These are phyloP conservation scores for Stipa capillata DNA, from an alignment of 176 grass and related monocot species.

Conservation along the genomic window DNA sequence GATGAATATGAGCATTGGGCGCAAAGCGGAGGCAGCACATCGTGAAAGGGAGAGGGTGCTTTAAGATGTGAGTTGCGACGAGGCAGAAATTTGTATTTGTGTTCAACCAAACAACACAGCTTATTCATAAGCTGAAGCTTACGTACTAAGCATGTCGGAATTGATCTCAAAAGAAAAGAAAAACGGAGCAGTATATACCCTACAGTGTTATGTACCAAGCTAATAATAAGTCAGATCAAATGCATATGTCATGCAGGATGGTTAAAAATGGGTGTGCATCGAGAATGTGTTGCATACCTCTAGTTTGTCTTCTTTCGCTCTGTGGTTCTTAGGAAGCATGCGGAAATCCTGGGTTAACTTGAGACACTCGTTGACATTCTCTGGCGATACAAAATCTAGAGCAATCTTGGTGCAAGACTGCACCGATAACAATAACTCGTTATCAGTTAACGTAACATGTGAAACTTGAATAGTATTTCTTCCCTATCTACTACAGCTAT, in stretches of 20 bases:
- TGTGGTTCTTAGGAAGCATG: constrained; percentile 52
- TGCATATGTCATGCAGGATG: not conserved
- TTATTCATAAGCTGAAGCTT: not conserved
- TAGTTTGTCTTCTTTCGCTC: constrained; percentile 77
- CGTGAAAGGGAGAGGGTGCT: not conserved
- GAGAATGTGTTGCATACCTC: constrained; percentile 43
- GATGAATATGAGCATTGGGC: not conserved
- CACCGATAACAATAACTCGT: not conserved
- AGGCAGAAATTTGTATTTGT: not conserved
- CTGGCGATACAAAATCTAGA: constrained; percentile 78
- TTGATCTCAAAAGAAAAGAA: not conserved
- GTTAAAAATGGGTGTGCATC: not conserved
- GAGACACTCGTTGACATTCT: constrained; percentile 60
- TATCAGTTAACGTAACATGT: constrained; percentile 5
- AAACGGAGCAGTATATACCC: not conserved
- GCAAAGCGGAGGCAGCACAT: not conserved
- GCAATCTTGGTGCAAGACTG: constrained; percentile 82
- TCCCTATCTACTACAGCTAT: not conserved
- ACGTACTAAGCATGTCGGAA: not conserved
- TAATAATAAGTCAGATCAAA: not conserved
- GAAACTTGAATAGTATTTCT: constrained; percentile 1
- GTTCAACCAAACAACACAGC: not conserved
- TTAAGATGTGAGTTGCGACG: not conserved
- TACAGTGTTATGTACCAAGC: not conserved
- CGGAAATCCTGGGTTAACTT: constrained; percentile 66